phyloP scores from a whole-genome alignment of 75 land plant species.

The Pseudotsuga menziesii region DNA sequence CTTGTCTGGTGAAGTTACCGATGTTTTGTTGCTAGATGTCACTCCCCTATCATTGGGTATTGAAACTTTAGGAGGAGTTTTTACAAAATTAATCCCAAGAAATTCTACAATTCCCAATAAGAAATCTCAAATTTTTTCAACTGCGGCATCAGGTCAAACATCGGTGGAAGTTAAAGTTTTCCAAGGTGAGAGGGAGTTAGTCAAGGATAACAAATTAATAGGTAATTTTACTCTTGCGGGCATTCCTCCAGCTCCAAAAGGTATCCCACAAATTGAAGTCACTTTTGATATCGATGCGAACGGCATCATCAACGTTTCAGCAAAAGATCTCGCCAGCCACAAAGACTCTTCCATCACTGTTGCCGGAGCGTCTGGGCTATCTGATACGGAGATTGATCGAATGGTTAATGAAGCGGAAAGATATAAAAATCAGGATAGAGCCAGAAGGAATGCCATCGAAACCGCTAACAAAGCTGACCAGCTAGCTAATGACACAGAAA shows the following conservation, averaged over 20 bases:
- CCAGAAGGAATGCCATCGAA: conserved; percentile 80
- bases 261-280: conserved; percentile 25
- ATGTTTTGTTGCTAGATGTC: not conserved
- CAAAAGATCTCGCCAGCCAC: conserved; percentile 23
- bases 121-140: not conserved
- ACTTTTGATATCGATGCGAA: too few species aligned
- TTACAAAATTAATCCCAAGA: not conserved
- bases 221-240: conserved; percentile 23
- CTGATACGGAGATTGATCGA: conserved; percentile 48
- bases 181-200: conserved; percentile 84
- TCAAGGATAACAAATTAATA: conserved; percentile 37
- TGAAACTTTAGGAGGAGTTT: not conserved
- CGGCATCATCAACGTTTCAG: conserved; percentile 39
- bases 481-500: too few species aligned
- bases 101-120: not conserved
- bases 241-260: conserved; percentile 26
- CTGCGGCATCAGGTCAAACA: too few species aligned
- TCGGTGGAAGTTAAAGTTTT: conserved; percentile 23
- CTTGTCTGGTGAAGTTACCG: too few species aligned
- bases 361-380: conserved; percentile 39
- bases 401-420: conserved; percentile 82
- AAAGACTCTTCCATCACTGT: conserved; percentile 43
- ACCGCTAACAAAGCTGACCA: conserved; percentile 85
- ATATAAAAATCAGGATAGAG: conserved; percentile 76
- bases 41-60: not conserved